Percentiles rank a stretch among this genome's conserved stretches.
phyloP scores from a whole-genome alignment of 345 rosid genomes.

The Raphanus raphanistrum region DNA sequence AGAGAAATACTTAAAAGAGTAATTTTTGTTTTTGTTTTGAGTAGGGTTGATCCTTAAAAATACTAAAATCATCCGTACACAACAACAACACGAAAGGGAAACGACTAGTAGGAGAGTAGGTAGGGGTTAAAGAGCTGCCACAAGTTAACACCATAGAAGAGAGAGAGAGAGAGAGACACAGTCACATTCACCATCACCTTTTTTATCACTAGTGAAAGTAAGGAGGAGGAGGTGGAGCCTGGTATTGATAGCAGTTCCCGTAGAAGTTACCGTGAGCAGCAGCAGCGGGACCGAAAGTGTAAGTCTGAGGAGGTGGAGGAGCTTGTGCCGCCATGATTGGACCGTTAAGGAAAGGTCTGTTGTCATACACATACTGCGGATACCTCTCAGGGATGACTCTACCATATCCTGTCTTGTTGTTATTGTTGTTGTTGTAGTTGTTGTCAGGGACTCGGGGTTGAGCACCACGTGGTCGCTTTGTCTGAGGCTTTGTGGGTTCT shows the following conservation, averaged over 20 bases:
- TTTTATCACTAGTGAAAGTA: conserved; percentile 58
- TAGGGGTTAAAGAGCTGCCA: conserved; percentile 35
- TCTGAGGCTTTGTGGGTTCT: conserved; percentile 84
- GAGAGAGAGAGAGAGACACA: conserved; percentile 59
- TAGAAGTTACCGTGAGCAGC: conserved; percentile 85
- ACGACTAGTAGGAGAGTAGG: conserved; percentile 6
- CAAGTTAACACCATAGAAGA: conserved; percentile 37
- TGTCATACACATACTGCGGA: conserved; percentile 77
- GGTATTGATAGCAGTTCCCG: conserved; percentile 92
- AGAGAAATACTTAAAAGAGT: conserved; percentile 25
- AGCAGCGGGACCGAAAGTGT: conserved; percentile 66
- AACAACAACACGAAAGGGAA: conserved; percentile 44
- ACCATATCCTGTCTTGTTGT: conserved; percentile 55
- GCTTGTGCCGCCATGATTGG: conserved; percentile 57
- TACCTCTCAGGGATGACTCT: conserved; percentile 69
- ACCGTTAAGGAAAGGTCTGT: conserved; percentile 65
- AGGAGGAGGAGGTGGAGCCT: conserved; percentile 60
- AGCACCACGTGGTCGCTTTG: conserved; percentile 87
- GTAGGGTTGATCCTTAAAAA: conserved; percentile 44
- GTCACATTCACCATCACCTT: conserved; percentile 43
- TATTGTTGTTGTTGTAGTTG: conserved; percentile 26
- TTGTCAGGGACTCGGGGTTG: conserved; percentile 56
- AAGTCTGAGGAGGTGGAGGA: conserved; percentile 64
- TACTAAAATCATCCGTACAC: conserved; percentile 70
- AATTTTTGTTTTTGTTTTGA: conserved; percentile 26